Percentiles rank a stretch among this genome's conserved stretches.
phyloP scores from a whole-genome alignment of 176 grass and related monocot genomes.

The Tuctoria greenei region DNA sequence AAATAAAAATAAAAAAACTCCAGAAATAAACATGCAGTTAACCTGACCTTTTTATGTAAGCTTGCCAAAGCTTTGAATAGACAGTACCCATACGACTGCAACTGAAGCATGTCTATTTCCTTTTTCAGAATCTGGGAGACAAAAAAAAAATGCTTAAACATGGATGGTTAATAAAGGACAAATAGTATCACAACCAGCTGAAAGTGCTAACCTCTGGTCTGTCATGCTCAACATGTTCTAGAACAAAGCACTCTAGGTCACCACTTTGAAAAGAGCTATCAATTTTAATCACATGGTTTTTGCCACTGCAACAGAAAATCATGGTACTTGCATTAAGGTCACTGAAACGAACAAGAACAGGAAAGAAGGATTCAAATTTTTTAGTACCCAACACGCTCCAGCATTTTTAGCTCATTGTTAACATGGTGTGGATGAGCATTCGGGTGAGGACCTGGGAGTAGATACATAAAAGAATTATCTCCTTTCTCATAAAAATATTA shows the following conservation, averaged over 20 bases:
- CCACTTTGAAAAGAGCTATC: constrained; percentile 64
- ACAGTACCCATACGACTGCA: constrained; percentile 82
- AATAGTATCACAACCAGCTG: constrained; percentile 4
- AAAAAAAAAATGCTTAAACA: no score
- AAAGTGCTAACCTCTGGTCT: constrained; percentile 69
- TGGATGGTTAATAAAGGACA: constrained; percentile 12
- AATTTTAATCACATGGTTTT: constrained; percentile 64
- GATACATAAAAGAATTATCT: constrained; percentile 40
- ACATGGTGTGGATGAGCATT: constrained; percentile 89
- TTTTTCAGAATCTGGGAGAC: constrained; percentile 74
- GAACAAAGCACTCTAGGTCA: constrained; percentile 80
- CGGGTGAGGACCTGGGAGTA: constrained; percentile 65
- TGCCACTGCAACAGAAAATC: constrained; percentile 61
- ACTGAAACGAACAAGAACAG: constrained; percentile 12
- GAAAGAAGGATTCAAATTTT: not conserved
- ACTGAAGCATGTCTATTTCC: constrained; percentile 64
- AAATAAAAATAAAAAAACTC: constrained; percentile 18
- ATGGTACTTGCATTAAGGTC: constrained; percentile 5
- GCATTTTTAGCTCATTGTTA: constrained; percentile 87
- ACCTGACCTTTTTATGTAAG: constrained; percentile 76
- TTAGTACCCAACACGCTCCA: constrained; percentile 87
- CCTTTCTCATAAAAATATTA: constrained; percentile 18
- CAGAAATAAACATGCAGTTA: constrained; percentile 32
- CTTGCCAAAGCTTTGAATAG: constrained; percentile 80
- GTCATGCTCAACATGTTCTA: constrained; percentile 92